Base-by-base conservation (phyloP, 495 filamentous ascomycete genomes). In the Oleoguttula mirabilis region DNA sequence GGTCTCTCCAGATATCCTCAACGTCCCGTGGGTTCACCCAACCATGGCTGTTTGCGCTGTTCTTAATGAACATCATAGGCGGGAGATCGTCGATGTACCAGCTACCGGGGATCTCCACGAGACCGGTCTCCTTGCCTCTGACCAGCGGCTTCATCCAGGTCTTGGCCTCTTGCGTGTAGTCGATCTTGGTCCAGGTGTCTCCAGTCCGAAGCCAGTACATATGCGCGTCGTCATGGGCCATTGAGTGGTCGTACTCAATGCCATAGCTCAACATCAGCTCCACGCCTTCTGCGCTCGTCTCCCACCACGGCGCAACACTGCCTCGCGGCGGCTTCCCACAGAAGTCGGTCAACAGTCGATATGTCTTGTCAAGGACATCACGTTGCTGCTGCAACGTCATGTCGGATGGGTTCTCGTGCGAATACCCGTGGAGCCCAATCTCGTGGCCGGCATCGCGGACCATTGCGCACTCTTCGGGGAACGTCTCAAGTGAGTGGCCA, bases 391-490 rank as follows among this genome's bases (percentile, higher is more conserved):
- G 77, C 25, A 77, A 59, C 10, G 65, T 79, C 80, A 88, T 83
- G 36, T 72, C 69, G 7, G 66, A 63, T 0, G 80, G 80, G 43
- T 85, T 86, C 59, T 88, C 82, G 54, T 87, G 82, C 3, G 70
- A 75, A 57, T 88, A 72, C 4, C 82, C 82, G 50, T 65, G 62
- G 12, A 66, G 57, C 1, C 62, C 62, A 45, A 88, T 85, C 55
- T 87, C 82, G 54, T 85, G 82, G 1, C 82, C 82, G 3, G 70
- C 66, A 43, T 87, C 82, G n/a, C 77, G 67, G 21, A 88, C 68
- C 64, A 73, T 69, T 21, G 74, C 72, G 52, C 77, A 82, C 53
- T 85, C 79, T 54, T 82, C 78, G 0, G 81, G 82, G 54, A 86
- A 87, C 11, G 70, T 84, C 46, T 88, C 82, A 11, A 88, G 70